These are phyloP conservation scores for Eucalyptus guilfoylei DNA, from an alignment of 345 rosid species.

Conservation along the genomic window DNA sequence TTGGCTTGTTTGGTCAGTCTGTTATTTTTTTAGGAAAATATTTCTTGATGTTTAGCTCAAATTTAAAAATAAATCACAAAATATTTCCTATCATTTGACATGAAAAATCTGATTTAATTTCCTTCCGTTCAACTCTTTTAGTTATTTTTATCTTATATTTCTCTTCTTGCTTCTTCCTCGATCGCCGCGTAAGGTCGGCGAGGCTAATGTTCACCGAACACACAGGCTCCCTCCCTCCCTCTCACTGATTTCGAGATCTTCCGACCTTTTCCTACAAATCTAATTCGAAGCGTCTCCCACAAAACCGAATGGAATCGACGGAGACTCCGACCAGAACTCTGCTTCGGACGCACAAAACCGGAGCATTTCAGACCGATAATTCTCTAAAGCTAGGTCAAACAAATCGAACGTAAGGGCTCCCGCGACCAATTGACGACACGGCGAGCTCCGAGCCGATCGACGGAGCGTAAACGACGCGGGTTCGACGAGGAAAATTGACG, in stretches of 20 bases:
- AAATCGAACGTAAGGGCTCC: not conserved
- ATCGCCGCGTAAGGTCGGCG: no score
- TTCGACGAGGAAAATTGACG: not conserved
- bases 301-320: not conserved
- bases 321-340: not conserved
- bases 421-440: not conserved
- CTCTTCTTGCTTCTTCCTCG: not conserved
- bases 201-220: conserved; percentile 1
- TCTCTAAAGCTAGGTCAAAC: not conserved
- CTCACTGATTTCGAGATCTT: not conserved
- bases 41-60: no score
- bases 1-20: no score
- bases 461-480: not conserved
- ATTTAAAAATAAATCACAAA: no score
- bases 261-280: not conserved
- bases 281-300: not conserved
- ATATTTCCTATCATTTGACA: no score
- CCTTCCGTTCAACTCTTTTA: not conserved
- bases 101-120: not conserved
- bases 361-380: not conserved
- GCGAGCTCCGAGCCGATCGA: not conserved
- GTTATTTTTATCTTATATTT: no score
- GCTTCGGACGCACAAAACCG: not conserved
- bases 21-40: not conserved
- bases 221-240: not conserved